Conservation (phyloP, 306 rosid species). For the Cucurbita pepo region DNA sequence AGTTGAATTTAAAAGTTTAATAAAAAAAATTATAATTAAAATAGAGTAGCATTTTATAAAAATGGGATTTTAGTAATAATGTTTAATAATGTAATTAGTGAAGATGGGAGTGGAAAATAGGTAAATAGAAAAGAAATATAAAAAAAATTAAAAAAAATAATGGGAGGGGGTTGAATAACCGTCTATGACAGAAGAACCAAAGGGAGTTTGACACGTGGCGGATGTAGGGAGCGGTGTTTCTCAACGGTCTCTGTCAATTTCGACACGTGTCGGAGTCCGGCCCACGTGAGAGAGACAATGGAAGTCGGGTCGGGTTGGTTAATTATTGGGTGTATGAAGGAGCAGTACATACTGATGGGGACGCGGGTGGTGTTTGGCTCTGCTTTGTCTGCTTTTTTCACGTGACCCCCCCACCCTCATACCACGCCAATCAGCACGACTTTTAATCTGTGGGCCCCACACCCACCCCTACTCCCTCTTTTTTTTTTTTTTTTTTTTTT, state of each 20-base stretch:
- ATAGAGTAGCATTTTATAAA: too few relatives aligned
- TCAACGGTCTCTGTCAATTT: background rate
- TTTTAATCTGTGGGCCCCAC: conserved; percentile 1
- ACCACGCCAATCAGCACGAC: conserved; percentile 7
- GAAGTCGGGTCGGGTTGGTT: background rate
- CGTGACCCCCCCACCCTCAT: conserved; percentile 18
- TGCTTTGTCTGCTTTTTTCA: conserved; percentile 3
- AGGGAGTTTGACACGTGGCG: background rate
- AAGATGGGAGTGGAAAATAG: background rate
- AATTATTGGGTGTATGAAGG: background rate
- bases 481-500: background rate
- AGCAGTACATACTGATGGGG: conserved; percentile 5
- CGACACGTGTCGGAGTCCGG: conserved; percentile 13
- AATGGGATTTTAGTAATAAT: too few relatives aligned
- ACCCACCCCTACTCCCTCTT: background rate
- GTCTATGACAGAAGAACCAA: background rate
- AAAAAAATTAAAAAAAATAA: background rate
- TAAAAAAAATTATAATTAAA: too few relatives aligned
- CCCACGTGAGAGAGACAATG: conserved; percentile 19
- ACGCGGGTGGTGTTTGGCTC: background rate
- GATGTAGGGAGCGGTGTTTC: background rate
- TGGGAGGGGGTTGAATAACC: background rate
- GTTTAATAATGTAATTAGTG: background rate
- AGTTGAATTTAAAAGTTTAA: too few relatives aligned
- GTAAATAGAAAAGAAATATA: background rate